phyloP scores from a whole-genome alignment of 768 basidiomycete genomes.

The Mycena olivaceomarginata region DNA sequence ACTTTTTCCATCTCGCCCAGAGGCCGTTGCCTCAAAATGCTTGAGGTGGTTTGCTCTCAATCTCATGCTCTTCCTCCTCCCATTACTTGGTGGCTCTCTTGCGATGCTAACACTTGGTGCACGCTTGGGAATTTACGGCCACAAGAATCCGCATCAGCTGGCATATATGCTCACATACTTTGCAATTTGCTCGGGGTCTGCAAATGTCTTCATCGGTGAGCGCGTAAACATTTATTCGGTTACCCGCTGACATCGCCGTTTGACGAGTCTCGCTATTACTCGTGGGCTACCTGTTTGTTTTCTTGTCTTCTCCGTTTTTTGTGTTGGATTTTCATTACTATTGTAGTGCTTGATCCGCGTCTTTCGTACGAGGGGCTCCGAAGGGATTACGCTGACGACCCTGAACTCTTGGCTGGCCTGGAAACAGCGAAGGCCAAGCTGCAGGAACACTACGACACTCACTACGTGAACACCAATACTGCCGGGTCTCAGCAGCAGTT shows the following conservation, averaged over 20 bases:
- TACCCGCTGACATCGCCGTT: neutral
- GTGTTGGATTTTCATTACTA: no score
- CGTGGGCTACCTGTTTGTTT: no score
- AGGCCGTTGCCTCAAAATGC: neutral
- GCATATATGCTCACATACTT: constrained; percentile 5
- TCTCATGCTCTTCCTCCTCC: neutral
- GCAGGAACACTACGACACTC: no score
- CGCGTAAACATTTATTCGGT: neutral
- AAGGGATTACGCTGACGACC: no score
- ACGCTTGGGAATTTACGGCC: neutral
- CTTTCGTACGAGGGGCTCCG: no score
- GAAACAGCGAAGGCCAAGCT: no score
- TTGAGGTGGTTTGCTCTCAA: neutral
- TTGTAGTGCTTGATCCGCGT: no score
- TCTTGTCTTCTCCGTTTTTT: constrained; percentile 3
- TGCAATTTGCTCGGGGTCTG: neutral
- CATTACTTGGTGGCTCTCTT: no score
- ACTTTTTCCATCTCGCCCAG: constrained; percentile 1
- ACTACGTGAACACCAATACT: no score
- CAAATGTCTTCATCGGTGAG: neutral
- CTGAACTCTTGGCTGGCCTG: no score
- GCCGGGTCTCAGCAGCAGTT: no score
- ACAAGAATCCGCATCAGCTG: neutral
- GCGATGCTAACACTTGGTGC: neutral
- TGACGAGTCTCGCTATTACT: no score